Conservation (phyloP, 768 basidiomycete species). For the Suillus discolor region DNA sequence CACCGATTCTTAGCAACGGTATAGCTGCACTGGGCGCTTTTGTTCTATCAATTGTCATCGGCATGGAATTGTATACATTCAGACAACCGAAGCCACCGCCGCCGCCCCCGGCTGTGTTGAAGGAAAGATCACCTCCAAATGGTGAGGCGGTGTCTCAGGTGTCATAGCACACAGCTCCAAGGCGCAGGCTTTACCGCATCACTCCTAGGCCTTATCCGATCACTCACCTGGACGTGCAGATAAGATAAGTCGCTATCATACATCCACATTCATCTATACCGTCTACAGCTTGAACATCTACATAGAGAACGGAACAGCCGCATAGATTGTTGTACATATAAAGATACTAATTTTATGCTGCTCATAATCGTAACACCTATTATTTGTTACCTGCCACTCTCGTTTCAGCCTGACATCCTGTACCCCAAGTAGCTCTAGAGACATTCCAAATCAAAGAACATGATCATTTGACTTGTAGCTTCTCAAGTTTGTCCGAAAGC, state of each 20-base stretch:
- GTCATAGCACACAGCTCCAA: constrained; percentile 17
- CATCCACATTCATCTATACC: constrained; percentile 17
- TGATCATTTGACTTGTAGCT: constrained; percentile 55
- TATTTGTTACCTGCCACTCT: constrained; percentile 1
- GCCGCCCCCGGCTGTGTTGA: constrained; percentile 19
- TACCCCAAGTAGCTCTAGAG: constrained; percentile 6
- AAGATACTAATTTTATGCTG: constrained; percentile 6
- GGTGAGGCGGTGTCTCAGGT: constrained; percentile 12
- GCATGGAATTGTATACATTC: constrained; percentile 62
- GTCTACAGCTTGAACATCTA: constrained; percentile 14
- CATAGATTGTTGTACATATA: constrained; percentile 14
- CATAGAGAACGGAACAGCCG: constrained; percentile 1
- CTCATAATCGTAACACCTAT: constrained; percentile 12
- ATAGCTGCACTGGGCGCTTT: constrained; percentile 67
- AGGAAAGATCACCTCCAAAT: constrained; percentile 8
- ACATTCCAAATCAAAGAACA: constrained; percentile 3
- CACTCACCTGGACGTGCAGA: background rate
- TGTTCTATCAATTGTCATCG: constrained; percentile 65
- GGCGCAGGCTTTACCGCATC: background rate
- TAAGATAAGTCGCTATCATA: background rate
- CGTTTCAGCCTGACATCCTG: background rate
- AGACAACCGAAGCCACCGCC: constrained; percentile 41
- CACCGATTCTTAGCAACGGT: constrained; percentile 9
- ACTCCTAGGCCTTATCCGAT: too few species aligned
- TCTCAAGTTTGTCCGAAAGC: constrained; percentile 55